Conservation (phyloP, 2,329 filamentous ascomycete species). For the Botryosphaeria agaves region DNA sequence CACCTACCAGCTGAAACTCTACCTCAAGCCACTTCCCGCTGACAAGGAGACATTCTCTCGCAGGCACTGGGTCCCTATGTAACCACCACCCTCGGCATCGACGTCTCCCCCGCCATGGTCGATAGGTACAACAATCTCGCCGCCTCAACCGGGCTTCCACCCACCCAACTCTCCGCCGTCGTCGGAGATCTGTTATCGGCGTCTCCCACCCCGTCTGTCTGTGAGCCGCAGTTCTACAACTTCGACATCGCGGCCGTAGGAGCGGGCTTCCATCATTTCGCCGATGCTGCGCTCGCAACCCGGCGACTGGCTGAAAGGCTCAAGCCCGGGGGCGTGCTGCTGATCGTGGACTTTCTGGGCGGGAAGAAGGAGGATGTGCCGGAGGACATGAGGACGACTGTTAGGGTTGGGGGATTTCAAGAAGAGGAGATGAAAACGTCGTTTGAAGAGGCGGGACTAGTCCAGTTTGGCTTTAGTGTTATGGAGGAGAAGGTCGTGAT, state of each 20-base stretch:
- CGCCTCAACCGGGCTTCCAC: conserved; percentile 6
- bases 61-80: conserved; percentile 44
- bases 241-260: conserved; percentile 37
- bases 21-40: not conserved
- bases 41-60: conserved; percentile 1
- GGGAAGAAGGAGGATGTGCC: conserved; percentile 19
- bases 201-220: not conserved
- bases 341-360: conserved; percentile 51
- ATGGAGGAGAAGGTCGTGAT: conserved; percentile 35
- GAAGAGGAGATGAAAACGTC: conserved; percentile 39
- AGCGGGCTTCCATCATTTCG: conserved; percentile 50
- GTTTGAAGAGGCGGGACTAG: conserved; percentile 43
- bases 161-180: conserved; percentile 10
- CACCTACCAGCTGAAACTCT: conserved; percentile 1
- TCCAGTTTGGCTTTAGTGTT: conserved; percentile 39
- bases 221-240: not conserved
- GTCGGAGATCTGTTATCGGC: conserved; percentile 5
- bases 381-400: conserved; percentile 28
- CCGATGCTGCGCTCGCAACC: conserved; percentile 43
- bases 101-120: conserved; percentile 57
- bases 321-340: conserved; percentile 45
- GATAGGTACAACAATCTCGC: conserved; percentile 46
- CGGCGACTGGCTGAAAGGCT: conserved; percentile 42
- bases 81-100: conserved; percentile 47
- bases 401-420: conserved; percentile 50